phyloP scores from a whole-genome alignment of 202 grass and related monocot species.

The Carex sylvatica region DNA sequence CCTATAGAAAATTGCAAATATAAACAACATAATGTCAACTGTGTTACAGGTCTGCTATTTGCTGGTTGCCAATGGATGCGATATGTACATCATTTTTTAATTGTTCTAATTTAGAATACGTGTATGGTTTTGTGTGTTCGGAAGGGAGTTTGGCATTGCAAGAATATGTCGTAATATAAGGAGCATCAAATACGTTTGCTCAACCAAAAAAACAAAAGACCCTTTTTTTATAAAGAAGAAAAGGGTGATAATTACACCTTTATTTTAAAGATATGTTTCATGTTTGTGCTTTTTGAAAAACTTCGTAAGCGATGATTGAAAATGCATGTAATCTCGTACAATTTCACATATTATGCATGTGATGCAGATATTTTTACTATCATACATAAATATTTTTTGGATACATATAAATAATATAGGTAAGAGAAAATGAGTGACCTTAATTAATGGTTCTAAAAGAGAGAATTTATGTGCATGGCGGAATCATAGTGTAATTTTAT shows the following conservation, averaged over 20 bases:
- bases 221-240: neutral
- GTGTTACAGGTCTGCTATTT: neutral
- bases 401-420: neutral
- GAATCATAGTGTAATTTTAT: too few relatives aligned
- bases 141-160: neutral
- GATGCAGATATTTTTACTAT: neutral
- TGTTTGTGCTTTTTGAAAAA: too few relatives aligned
- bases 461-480: neutral
- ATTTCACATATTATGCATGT: neutral
- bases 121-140: neutral
- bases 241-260: neutral
- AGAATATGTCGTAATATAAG: conserved; percentile 6
- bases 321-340: neutral
- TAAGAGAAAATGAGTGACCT: neutral
- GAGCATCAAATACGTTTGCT: neutral
- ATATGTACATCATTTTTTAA: neutral
- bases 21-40: conserved; percentile 16
- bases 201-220: neutral
- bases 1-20: neutral
- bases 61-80: neutral
- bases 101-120: neutral
- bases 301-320: neutral
- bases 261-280: too few relatives aligned
- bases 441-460: neutral
- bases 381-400: neutral